Conservation (phyloP, 1,284 basidiomycete species). For the Wolfiporia cocos region DNA sequence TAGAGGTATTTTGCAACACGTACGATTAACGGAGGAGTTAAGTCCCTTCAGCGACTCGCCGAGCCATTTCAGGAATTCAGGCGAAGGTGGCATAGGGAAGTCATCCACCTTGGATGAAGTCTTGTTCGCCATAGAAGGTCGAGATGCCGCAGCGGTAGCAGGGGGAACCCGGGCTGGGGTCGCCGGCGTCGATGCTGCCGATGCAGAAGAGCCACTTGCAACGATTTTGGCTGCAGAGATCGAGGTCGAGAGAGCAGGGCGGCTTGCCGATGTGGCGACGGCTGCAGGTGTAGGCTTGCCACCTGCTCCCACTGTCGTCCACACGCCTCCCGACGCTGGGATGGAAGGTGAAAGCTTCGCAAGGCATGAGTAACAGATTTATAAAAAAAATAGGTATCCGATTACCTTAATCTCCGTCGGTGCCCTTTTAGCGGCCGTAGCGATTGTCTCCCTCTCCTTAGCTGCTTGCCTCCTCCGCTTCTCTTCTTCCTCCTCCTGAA, state of each 20-base stretch:
- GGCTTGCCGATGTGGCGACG: constrained; percentile 18
- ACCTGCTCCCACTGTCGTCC: constrained; percentile 82
- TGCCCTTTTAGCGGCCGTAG: constrained; percentile 56
- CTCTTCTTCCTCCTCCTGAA: constrained; percentile 97
- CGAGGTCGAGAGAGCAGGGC: constrained; percentile 23
- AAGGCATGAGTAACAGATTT: background rate
- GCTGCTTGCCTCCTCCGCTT: constrained; percentile 62
- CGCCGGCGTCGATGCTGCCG: constrained; percentile 18
- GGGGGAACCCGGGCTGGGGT: constrained; percentile 31
- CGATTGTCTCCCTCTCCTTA: constrained; percentile 53
- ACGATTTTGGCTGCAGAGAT: constrained; percentile 19
- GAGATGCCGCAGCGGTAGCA: constrained; percentile 15
- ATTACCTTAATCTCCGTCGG: constrained; percentile 78
- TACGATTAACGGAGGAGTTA: constrained; percentile 76
- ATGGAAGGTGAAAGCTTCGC: constrained; percentile 17
- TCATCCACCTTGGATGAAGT: constrained; percentile 49
- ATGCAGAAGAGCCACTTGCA: constrained; percentile 19
- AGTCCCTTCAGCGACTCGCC: constrained; percentile 85
- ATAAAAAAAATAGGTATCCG: background rate
- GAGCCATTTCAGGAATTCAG: constrained; percentile 92
- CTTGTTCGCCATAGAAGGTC: constrained; percentile 34
- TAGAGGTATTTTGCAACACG: constrained; percentile 20
- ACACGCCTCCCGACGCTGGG: constrained; percentile 47
- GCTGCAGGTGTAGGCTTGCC: constrained; percentile 49
- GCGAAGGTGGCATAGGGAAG: constrained; percentile 59